phyloP scores from a whole-genome alignment of 352 stramenopile genomes.

The Phytopythium cucurbitacearum region DNA sequence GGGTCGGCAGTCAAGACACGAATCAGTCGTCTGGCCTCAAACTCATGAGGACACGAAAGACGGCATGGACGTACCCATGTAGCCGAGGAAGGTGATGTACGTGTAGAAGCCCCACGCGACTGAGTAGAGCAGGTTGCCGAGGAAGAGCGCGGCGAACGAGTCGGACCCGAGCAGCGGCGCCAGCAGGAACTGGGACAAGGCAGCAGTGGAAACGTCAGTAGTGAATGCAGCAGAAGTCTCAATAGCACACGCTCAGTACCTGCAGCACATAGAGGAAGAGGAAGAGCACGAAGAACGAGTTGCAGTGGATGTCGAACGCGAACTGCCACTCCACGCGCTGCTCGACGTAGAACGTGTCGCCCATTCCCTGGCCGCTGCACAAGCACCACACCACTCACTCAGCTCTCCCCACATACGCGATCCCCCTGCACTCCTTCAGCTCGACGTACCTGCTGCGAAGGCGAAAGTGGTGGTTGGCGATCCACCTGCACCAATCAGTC shows the following conservation, averaged over 20 bases:
- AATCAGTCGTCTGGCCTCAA: slow-evolving; percentile 2
- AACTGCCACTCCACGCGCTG: slow-evolving; percentile 99
- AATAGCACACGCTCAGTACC: slow-evolving; percentile 28
- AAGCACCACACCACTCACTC: no score
- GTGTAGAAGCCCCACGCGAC: slow-evolving; percentile 94
- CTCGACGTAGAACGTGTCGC: slow-evolving; percentile 88
- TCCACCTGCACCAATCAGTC: slow-evolving; percentile 26
- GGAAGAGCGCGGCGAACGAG: slow-evolving; percentile 85
- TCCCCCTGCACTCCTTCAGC: neutral
- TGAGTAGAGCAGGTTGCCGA: slow-evolving; percentile 94
- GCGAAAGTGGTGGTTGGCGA: slow-evolving; percentile 66
- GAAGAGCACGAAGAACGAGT: slow-evolving; percentile 97
- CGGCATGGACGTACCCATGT: slow-evolving; percentile 68
- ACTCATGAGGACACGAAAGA: neutral
- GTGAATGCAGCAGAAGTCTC: slow-evolving; percentile 5
- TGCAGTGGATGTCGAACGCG: slow-evolving; percentile 99
- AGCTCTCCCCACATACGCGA: slow-evolving; percentile 1
- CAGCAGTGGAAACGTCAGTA: neutral
- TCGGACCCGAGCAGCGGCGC: slow-evolving; percentile 90
- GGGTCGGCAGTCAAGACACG: neutral
- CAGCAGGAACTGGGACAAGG: slow-evolving; percentile 92
- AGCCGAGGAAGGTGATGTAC: slow-evolving; percentile 98
- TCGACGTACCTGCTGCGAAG: slow-evolving; percentile 43
- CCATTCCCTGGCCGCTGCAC: slow-evolving; percentile 45
- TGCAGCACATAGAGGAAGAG: slow-evolving; percentile 94